Evolutionary conservation across 176 grass and related monocot genomes (phyloP).

Genomic region (Oryza glaberrima): DNA sequence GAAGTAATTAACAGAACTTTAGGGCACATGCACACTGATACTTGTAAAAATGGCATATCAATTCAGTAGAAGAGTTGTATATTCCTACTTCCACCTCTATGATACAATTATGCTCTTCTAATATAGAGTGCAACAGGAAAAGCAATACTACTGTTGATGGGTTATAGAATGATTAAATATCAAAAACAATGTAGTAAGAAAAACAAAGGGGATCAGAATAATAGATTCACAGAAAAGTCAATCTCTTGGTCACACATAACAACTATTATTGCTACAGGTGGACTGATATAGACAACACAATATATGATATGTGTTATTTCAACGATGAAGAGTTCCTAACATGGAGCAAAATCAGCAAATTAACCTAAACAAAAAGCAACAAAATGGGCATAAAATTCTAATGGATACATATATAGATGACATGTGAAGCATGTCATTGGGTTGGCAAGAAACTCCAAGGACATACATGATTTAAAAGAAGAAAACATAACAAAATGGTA

Average conservation of each 20-base stretch:
- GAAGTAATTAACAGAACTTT: not conserved
- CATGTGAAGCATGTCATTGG: too few species aligned
- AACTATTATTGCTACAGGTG: slow-evolving; percentile 11
- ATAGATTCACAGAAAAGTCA: not conserved
- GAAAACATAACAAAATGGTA: too few species aligned
- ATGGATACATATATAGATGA: too few species aligned
- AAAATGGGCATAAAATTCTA: too few species aligned
- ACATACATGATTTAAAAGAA: too few species aligned
- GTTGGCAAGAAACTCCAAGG: too few species aligned
- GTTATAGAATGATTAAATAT: not conserved
- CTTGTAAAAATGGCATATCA: not conserved
- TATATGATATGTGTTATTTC: not conserved
- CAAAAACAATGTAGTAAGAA: slow-evolving; percentile 14
- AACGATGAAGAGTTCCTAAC: not conserved
- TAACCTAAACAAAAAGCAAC: slow-evolving; percentile 1
- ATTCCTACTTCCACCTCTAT: slow-evolving; percentile 8
- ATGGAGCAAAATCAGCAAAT: not conserved
- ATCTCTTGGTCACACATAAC: not conserved
- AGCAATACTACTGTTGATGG: not conserved
- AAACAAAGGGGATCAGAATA: not conserved
- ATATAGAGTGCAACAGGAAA: not conserved
- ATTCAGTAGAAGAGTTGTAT: slow-evolving; percentile 3
- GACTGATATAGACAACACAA: not conserved
- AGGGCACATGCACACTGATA: not conserved
- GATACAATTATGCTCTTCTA: not conserved